Evolutionary conservation across 768 basidiomycete species (phyloP).

Genomic region (Tulasnella sp.): DNA sequence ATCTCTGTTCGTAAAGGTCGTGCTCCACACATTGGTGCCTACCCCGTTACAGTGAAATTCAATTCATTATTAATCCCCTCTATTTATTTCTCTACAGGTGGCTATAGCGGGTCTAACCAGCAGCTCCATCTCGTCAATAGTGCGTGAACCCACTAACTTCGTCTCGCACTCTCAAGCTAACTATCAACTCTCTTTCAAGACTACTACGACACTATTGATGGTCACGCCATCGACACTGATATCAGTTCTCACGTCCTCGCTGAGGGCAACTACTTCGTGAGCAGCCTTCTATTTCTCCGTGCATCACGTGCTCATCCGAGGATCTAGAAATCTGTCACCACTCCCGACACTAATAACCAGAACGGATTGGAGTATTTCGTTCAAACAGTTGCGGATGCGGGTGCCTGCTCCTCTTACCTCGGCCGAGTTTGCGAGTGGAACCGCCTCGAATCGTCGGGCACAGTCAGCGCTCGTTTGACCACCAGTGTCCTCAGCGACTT

Average conservation of each 20-base stretch:
- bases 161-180: background rate
- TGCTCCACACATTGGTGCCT: background rate
- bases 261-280: background rate
- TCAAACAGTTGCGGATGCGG: background rate
- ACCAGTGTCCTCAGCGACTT: background rate
- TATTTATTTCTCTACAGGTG: too few species aligned
- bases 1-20: background rate
- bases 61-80: too few species aligned
- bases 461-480: background rate
- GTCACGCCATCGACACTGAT: background rate
- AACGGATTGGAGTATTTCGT: background rate
- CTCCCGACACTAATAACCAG: background rate
- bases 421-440: background rate
- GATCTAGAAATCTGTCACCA: background rate
- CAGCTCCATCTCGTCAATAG: background rate
- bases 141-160: background rate
- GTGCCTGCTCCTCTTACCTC: background rate
- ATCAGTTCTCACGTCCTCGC: background rate
- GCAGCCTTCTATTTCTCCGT: background rate
- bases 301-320: background rate
- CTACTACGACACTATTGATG: background rate
- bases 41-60: too few species aligned
- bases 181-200: background rate
- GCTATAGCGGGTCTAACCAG: background rate
- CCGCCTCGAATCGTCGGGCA: background rate